Percentiles rank a stretch among this genome's conserved stretches.
These are phyloP conservation scores for Volvariella surrecta DNA, from an alignment of 1,284 basidiomycete genomes.

Conservation along the genomic window DNA sequence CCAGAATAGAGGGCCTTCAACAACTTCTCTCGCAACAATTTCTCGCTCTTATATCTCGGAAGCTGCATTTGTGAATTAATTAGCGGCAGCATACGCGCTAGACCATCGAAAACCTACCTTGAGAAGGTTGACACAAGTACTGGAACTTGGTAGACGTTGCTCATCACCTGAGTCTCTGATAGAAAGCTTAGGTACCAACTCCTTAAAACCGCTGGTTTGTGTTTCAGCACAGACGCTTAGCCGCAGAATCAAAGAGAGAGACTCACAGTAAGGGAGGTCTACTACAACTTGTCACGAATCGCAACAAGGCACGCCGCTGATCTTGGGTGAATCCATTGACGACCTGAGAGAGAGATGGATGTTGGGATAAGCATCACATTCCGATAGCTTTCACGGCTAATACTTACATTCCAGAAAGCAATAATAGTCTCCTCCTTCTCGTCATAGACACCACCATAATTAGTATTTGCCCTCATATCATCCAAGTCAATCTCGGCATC, in stretches of 20 bases:
- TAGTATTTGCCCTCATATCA: constrained; percentile 68
- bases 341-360: constrained; percentile 34
- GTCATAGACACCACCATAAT: constrained; percentile 73
- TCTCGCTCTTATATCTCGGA: constrained; percentile 48
- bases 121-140: constrained; percentile 83
- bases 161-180: constrained; percentile 76
- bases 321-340: constrained; percentile 69
- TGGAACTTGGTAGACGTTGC: constrained; percentile 72
- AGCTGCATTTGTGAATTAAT: constrained; percentile 2
- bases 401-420: constrained; percentile 67
- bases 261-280: constrained; percentile 74
- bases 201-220: constrained; percentile 68
- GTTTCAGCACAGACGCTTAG: too few species aligned
- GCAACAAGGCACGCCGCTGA: constrained; percentile 62
- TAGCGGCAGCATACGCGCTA: neutral
- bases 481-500: constrained; percentile 77
- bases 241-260: neutral
- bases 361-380: constrained; percentile 6
- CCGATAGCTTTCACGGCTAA: neutral
- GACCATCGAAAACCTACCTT: constrained; percentile 41
- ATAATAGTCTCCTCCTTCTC: constrained; percentile 63
- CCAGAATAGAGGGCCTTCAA: constrained; percentile 78
- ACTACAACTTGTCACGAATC: constrained; percentile 89
- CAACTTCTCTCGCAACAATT: constrained; percentile 65
- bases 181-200: constrained; percentile 78